Evolutionary conservation across 1,284 basidiomycete species (phyloP), one percentile per base, ranked within the genome.

Genomic region (Papiliotrema fonsecae): DNA sequence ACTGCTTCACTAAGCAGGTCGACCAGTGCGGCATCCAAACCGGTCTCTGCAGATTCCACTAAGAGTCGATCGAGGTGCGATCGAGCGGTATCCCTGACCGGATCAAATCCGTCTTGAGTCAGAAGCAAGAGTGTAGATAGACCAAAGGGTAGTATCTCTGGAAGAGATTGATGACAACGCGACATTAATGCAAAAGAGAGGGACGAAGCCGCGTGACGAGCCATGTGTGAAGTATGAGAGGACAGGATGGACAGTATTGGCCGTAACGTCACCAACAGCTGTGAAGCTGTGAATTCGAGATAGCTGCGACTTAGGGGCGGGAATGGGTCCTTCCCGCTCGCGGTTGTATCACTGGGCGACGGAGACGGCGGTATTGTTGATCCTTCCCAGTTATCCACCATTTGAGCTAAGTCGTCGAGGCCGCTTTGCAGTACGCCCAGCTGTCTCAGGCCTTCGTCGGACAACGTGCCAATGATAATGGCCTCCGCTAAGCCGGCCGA

Each of bases 131-230:
- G 40, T 79, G 75, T 37, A 82, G 76, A 19, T 80, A 80, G 24
- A 78, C 80, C 31, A 83, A 75, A 13, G 78, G 77, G 64, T 82
- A 85, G 48, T 82, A 75, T 31, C 80, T 83, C 42, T 82, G 87
- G 56, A 82, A 85, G 39, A 83, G 74, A 62, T 84, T 87, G 31
- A 81, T 78, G n/a, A 81, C 78, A 40, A 81, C 85, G 19, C 76
- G 82, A 25, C 75, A 78, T 39, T 76, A 76, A 11, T 77, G 82
- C 21, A 80, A 78, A 26, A 54, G 71, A 30, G 76, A 86, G 42
- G 71, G 67, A 62, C 71, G 82, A 64, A 1, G 70, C 56, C 1
- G 65, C 65, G 13, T 38, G 21, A 6, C 74, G 64, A 6, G 73
- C 71, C 10, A 48, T 24, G 24, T 69, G 44, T 69, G 77, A 70